Evolutionary conservation across 2,329 filamentous ascomycete species (phyloP).

Genomic region (Pyricularia grisea): DNA sequence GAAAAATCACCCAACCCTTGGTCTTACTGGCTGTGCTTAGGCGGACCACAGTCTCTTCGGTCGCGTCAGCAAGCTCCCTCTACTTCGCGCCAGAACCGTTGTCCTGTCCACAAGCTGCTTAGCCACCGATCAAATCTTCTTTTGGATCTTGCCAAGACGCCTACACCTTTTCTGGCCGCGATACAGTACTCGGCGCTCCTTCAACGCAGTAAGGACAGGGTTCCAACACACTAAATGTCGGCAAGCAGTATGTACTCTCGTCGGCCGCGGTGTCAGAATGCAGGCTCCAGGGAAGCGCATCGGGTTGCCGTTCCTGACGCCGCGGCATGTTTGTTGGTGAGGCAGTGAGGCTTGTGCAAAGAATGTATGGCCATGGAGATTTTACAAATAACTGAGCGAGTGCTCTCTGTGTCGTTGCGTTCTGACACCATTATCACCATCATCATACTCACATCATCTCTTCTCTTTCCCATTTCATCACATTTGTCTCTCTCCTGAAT

Average conservation of each 20-base stretch:
- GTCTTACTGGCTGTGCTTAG: neutral
- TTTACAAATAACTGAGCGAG: neutral
- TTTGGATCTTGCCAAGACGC: neutral
- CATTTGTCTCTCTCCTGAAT: neutral
- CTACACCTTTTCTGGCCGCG: neutral
- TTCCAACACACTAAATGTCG: neutral
- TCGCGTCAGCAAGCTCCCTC: neutral
- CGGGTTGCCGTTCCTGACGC: neutral
- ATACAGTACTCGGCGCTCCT: neutral
- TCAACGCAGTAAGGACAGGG: neutral
- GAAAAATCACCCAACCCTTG: neutral
- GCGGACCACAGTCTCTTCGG: neutral
- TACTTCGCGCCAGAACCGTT: neutral
- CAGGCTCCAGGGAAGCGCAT: neutral
- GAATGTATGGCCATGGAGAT: neutral
- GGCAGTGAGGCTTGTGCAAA: neutral
- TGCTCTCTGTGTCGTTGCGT: neutral
- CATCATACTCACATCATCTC: neutral
- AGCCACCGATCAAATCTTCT: neutral
- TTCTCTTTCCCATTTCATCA: neutral
- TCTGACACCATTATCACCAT: neutral
- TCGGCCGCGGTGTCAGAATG: neutral
- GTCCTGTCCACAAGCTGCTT: neutral
- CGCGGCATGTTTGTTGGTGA: neutral
- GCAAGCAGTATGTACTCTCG: neutral